Base-by-base conservation (phyloP, 2,329 filamentous ascomycete species). In the Exophiala phaeomuriformis region DNA sequence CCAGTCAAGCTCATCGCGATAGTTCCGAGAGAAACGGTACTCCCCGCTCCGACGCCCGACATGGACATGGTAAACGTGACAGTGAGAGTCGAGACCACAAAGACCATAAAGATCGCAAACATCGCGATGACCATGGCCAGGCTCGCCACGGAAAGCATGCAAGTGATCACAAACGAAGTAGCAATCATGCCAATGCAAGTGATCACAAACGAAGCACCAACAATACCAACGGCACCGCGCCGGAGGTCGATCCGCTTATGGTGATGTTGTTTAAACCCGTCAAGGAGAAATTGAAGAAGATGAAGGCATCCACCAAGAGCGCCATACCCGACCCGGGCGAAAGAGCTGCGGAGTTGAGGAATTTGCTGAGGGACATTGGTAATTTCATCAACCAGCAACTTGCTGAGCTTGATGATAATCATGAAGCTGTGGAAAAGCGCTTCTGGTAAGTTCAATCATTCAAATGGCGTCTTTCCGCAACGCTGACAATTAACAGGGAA, bases 261-360 rank as follows among this genome's bases (percentile, higher is more conserved):
- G 68, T 67, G 46, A 64, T 69, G 56, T 66, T 77, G 55, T 76
- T 77, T 64, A 72, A 69, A 51, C 74, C 74, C 8, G 73, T 76
- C 36, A 67, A 68, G 40, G 69, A 71, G 36, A 67, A 71, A 47
- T 63, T 75, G 27, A 70, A 67, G 53, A 67, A 68, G 49, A 71
- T 75, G n/a, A 69, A 72, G 28, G 66, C 65, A 32, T 71, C 74
- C 40, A 76, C 72, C 1, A 75, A 74, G 53, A 70, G 72, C 51
- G 71, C 69, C 36, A 69, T 73, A 41, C 71, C 72, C 5, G 70
- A 69, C 53, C 73, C 74, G 56, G 55, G 64, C 10, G 65, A 72
- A 52, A 69, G 74, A 39, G 74, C 73, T 7, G 65, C 64, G 35
- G 68, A 74, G 49, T 64, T 77, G 43, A 66, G 74, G 36, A 66